Conservation (phyloP, 2,329 filamentous ascomycete species). For the Ceratocystis lukuohia region DNA sequence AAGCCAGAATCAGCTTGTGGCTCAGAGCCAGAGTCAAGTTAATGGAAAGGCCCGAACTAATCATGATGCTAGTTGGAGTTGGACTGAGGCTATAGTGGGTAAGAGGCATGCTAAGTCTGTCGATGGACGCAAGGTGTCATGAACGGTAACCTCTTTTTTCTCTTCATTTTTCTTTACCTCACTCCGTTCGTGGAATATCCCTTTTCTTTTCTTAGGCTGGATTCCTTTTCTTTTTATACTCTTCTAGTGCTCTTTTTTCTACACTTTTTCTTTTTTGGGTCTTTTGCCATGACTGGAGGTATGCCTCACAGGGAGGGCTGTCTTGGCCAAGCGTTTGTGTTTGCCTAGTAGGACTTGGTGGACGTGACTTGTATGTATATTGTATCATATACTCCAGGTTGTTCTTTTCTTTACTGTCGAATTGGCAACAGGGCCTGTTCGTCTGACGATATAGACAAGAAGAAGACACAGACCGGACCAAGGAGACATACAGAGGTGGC, state of each 20-base stretch:
- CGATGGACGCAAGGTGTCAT: neutral
- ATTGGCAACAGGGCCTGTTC: neutral
- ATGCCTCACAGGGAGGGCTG: too few relatives aligned
- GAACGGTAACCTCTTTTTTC: neutral
- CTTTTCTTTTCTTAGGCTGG: neutral
- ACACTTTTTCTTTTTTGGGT: neutral
- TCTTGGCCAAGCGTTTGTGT: too few relatives aligned
- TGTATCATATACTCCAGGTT: slow-evolving; percentile 10
- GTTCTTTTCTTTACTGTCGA: slow-evolving; percentile 12
- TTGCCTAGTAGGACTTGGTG: neutral
- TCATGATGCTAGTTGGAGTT: slow-evolving; percentile 32
- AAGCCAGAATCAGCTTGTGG: neutral
- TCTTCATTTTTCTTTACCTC: neutral
- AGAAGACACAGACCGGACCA: too few relatives aligned
- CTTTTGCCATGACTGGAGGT: too few relatives aligned
- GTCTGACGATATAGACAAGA: too few relatives aligned
- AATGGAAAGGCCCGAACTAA: neutral
- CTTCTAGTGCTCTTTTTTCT: neutral
- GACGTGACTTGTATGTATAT: neutral
- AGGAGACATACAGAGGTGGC: neutral
- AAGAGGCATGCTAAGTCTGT: slow-evolving; percentile 23
- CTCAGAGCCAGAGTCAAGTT: neutral
- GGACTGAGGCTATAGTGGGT: slow-evolving; percentile 43
- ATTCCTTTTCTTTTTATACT: neutral
- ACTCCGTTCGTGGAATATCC: neutral